A percentile compares a stretch with the other conserved stretches of the same genome.
phyloP scores from a whole-genome alignment of 1,284 basidiomycete genomes.

The Fomes fomentarius region DNA sequence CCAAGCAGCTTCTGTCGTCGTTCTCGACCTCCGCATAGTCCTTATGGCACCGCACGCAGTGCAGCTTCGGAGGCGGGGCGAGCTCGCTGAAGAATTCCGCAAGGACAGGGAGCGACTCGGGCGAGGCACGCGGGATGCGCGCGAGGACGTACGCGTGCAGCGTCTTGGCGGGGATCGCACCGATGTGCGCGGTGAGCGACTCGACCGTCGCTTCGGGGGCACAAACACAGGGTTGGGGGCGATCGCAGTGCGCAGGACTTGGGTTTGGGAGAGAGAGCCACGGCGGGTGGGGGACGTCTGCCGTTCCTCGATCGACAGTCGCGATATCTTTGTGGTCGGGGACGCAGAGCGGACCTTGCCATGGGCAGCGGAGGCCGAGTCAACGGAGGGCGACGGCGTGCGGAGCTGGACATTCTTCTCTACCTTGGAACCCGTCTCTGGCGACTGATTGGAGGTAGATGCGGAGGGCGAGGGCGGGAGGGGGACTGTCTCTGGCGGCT shows the following conservation, averaged over 20 bases:
- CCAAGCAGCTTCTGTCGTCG: conserved; percentile 42
- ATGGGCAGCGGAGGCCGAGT: conserved; percentile 34
- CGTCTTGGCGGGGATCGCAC: conserved; percentile 65
- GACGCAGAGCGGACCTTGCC: conserved; percentile 30
- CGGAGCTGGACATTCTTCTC: conserved; percentile 42
- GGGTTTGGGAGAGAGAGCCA: conserved; percentile 12
- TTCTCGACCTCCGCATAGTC: conserved; percentile 43
- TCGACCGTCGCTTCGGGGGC: conserved; percentile 37
- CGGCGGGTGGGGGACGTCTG: conserved; percentile 24
- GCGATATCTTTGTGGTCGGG: conserved; percentile 26
- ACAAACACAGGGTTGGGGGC: conserved; percentile 16
- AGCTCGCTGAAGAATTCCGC: conserved; percentile 60
- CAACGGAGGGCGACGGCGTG: conserved; percentile 55
- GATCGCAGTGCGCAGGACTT: conserved; percentile 13
- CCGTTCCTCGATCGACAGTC: conserved; percentile 29
- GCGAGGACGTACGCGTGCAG: conserved; percentile 64
- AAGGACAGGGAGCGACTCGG: conserved; percentile 42
- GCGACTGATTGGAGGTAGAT: conserved; percentile 18
- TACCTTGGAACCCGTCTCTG: conserved; percentile 16
- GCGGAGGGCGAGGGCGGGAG: conserved; percentile 22
- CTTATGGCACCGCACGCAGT: conserved; percentile 76
- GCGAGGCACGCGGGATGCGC: conserved; percentile 41
- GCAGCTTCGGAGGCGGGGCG: conserved; percentile 63
- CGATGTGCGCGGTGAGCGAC: conserved; percentile 53
- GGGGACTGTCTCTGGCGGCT: conserved; percentile 20